A percentile compares a stretch with the other conserved stretches of the same genome.
Evolutionary conservation across 805 yeast genomes (phyloP).

Genomic region (Grigorovia transvaalensis): DNA sequence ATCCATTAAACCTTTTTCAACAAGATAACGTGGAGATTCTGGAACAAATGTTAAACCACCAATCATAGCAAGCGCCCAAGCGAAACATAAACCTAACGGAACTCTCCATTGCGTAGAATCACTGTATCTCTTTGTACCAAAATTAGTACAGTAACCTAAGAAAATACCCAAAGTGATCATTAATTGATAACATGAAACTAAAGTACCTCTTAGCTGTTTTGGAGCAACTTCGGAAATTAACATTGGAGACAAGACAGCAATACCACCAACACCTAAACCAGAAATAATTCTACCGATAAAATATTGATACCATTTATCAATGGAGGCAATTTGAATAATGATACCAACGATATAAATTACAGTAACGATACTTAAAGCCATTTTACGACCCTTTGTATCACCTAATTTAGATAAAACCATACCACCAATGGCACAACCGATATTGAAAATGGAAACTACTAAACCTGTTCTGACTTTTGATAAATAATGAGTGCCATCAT

Average conservation of each 20-base stretch:
- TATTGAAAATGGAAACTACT: conserved; percentile 52
- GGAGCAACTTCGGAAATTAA: conserved; percentile 41
- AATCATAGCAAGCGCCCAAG: conserved; percentile 35
- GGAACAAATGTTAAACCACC: conserved; percentile 45
- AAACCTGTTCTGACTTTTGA: conserved; percentile 48
- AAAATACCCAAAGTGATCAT: conserved; percentile 67
- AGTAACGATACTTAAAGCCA: conserved; percentile 51
- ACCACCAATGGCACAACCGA: conserved; percentile 73
- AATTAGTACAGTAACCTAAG: conserved; percentile 65
- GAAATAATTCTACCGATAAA: conserved; percentile 58
- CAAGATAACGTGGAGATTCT: conserved; percentile 62
- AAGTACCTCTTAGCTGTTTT: conserved; percentile 52
- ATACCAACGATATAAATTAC: conserved; percentile 58
- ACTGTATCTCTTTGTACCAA: conserved; percentile 34
- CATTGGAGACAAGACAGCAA: conserved; percentile 67
- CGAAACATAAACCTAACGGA: conserved; percentile 49
- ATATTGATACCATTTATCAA: conserved; percentile 55
- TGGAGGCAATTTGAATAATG: conserved; percentile 50
- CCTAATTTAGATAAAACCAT: conserved; percentile 46
- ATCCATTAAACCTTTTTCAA: conserved; percentile 44
- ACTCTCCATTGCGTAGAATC: conserved; percentile 63
- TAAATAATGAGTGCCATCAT: conserved; percentile 30
- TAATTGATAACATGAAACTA: conserved; percentile 62
- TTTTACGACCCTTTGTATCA: conserved; percentile 56
- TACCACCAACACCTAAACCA: conserved; percentile 74